A percentile compares a stretch with the other conserved stretches of the same genome.
Conservation (phyloP, 2,329 filamentous ascomycete species). For the Tolypocladium cylindrosporum region DNA sequence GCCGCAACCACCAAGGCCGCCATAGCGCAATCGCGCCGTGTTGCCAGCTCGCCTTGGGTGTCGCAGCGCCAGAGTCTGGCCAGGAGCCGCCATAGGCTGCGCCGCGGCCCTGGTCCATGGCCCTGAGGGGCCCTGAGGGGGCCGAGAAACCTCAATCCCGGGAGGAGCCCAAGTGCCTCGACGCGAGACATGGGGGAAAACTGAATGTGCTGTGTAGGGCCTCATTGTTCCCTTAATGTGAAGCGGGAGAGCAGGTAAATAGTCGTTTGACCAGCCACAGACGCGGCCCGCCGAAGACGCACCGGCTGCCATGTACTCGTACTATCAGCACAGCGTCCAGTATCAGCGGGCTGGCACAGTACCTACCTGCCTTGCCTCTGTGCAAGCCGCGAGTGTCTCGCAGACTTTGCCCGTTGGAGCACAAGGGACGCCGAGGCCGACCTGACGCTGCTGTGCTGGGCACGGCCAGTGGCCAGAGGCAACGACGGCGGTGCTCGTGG, state of each 20-base stretch:
- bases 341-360: background rate
- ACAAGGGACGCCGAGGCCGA: background rate
- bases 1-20: constrained; percentile 1
- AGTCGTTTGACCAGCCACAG: background rate
- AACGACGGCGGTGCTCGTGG: background rate
- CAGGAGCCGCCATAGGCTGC: background rate
- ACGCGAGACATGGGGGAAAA: background rate
- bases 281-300: background rate
- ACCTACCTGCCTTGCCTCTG: too few species aligned
- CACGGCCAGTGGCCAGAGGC: background rate
- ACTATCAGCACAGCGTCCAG: background rate
- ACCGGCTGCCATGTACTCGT: background rate
- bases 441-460: background rate
- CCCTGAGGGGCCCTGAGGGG: background rate
- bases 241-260: background rate
- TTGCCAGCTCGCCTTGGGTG: background rate
- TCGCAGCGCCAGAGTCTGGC: background rate
- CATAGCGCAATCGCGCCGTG: background rate
- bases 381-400: too few species aligned
- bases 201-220: background rate
- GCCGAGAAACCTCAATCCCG: background rate
- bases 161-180: background rate
- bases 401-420: background rate
- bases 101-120: background rate
- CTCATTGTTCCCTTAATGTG: background rate